phyloP scores from a whole-genome alignment of 2,329 filamentous ascomycete genomes.

The Hirsutella thompsonii region DNA sequence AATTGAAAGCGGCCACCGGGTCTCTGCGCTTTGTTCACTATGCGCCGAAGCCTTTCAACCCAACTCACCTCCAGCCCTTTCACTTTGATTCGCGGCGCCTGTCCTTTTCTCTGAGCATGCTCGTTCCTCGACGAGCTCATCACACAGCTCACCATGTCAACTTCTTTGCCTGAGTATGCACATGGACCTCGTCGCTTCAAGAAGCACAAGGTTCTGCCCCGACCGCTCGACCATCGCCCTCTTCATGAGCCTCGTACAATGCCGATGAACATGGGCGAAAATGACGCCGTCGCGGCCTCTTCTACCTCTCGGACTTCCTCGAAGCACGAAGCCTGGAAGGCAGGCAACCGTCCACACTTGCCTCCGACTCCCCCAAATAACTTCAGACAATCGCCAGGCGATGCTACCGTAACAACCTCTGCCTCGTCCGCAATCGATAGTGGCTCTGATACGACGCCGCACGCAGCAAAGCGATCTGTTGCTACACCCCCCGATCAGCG shows the following conservation, averaged over 20 bases:
- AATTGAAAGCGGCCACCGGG: neutral
- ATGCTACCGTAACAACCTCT: slow-evolving; percentile 28
- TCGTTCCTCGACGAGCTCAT: neutral
- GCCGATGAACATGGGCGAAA: slow-evolving; percentile 8
- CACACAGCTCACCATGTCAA: slow-evolving; percentile 10
- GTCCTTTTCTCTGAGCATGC: neutral
- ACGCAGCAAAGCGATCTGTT: slow-evolving; percentile 26
- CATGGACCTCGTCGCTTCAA: slow-evolving; percentile 25
- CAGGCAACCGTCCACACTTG: slow-evolving; percentile 32
- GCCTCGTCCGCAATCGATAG: slow-evolving; percentile 26
- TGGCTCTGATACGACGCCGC: slow-evolving; percentile 23
- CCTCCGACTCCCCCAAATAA: slow-evolving; percentile 53
- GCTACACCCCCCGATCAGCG: slow-evolving; percentile 51
- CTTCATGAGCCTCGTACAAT: slow-evolving; percentile 12
- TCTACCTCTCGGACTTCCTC: slow-evolving; percentile 12
- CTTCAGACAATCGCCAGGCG: slow-evolving; percentile 43
- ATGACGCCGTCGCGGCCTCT: slow-evolving; percentile 15
- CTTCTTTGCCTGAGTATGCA: slow-evolving; percentile 13
- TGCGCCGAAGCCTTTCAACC: neutral
- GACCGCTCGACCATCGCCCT: slow-evolving; percentile 15
- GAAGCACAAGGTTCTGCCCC: slow-evolving; percentile 31
- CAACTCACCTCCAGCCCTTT: neutral
- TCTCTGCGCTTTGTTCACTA: neutral
- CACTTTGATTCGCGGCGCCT: neutral
- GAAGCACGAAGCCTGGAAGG: slow-evolving; percentile 27